Conservation (phyloP, 2,329 filamentous ascomycete genomes). For the Fusarium tricinctum region DNA sequence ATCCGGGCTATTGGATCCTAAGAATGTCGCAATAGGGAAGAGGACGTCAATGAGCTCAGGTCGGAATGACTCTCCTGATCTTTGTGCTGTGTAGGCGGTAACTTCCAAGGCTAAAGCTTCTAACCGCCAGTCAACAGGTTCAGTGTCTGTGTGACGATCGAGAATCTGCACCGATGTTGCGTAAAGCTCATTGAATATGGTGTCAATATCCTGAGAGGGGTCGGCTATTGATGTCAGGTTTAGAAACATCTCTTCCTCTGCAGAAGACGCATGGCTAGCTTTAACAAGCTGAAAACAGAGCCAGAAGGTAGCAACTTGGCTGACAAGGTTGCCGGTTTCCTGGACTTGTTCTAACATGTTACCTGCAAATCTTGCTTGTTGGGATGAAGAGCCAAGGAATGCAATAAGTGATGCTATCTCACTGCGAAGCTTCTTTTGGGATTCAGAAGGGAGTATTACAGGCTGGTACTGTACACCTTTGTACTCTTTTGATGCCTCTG, state of each 20-base stretch:
- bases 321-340: slow-evolving; percentile 66
- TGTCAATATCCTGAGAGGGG: slow-evolving; percentile 59
- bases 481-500: slow-evolving; percentile 25
- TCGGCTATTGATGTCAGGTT: slow-evolving; percentile 61
- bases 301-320: slow-evolving; percentile 82
- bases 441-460: slow-evolving; percentile 73
- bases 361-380: slow-evolving; percentile 71
- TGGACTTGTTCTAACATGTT: slow-evolving; percentile 76
- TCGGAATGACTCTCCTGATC: slow-evolving; percentile 77
- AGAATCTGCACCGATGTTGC: slow-evolving; percentile 75
- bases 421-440: slow-evolving; percentile 72
- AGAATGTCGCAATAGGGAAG: slow-evolving; percentile 90
- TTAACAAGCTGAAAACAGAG: slow-evolving; percentile 80
- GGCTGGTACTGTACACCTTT: slow-evolving; percentile 64
- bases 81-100: slow-evolving; percentile 80
- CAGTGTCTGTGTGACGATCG: slow-evolving; percentile 64
- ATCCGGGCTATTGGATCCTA: slow-evolving; percentile 77
- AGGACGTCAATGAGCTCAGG: slow-evolving; percentile 90
- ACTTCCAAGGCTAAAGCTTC: slow-evolving; percentile 86
- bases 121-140: slow-evolving; percentile 75
- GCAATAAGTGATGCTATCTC: slow-evolving; percentile 71
- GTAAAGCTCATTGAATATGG: slow-evolving; percentile 75
- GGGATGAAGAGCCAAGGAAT: slow-evolving; percentile 68
- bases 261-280: slow-evolving; percentile 64
- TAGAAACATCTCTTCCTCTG: slow-evolving; percentile 76